Base-by-base conservation (phyloP, 169 alveolate genomes). In the Nephromyces sp. region DNA sequence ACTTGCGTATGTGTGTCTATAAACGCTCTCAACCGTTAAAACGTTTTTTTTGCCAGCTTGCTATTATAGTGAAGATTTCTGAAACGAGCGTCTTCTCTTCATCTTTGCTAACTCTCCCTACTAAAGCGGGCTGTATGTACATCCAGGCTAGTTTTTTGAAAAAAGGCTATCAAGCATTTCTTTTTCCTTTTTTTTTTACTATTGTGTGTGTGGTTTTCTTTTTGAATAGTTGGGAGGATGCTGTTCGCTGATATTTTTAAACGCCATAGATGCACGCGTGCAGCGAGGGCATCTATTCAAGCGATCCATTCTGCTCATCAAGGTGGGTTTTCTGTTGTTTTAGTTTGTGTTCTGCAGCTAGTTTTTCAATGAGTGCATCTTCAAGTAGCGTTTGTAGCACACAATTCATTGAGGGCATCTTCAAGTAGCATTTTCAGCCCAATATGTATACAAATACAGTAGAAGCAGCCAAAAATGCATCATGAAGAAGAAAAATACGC, bases 161-260 rank as follows among this genome's bases (percentile, higher is more conserved):
- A 15, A 15, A 15, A 15, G 15, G 57, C n/a, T 15, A 15, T 15
- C 57, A 15, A 24, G 30, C 43, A n/a, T 64, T 2, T 64, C 70
- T 4, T 64, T 3, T 52, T 6, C 3, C 72, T 29, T 4, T 32
- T 66, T 57, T 32, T 34, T 1, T n/a, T 66, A 8, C 22, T n/a
- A 63, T 22, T 66, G 3, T 21, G 32, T 34, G 75, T 52, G 75
- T 24, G 63, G 75, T 6, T 63, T 22, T 61, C 66, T 8, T 3
- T n/a, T 62, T 62, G n/a, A 21, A 8, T 78, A 77, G 83, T 70
- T 77, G 2, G 83, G 83, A 1, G 83, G 83, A 32, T 77, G 83
- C 64, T 77, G 79, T 51, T 70, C 83, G 3, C 53, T 71, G 25
- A 79, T 68, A 63, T 65, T 77, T 6, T 79, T 77, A 51, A 79